These are phyloP conservation scores for Pharnaceum exiguum DNA, from an alignment of 148 eudicot genomes.

Conservation along the genomic window DNA sequence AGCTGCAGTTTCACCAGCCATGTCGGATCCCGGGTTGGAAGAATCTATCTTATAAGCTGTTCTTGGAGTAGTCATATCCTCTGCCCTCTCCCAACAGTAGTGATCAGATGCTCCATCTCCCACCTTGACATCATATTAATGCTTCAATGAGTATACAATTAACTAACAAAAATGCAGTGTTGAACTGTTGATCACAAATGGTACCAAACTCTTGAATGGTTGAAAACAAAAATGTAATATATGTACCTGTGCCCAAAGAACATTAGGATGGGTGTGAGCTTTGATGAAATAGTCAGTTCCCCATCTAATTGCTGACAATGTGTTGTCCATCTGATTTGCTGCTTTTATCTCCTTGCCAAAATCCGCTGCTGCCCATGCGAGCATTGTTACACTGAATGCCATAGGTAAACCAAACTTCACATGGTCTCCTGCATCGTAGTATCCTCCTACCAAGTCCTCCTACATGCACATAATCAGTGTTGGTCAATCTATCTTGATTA, in stretches of 20 bases:
- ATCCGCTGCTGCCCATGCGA: conserved; percentile 66
- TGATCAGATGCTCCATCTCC: conserved; percentile 44
- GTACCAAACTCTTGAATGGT: no score
- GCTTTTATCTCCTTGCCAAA: conserved; percentile 35
- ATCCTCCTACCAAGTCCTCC: conserved; percentile 86
- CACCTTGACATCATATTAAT: conserved; percentile 10
- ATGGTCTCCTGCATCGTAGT: conserved; percentile 78
- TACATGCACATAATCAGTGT: no score
- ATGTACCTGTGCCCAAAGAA: conserved; percentile 73
- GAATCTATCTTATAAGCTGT: conserved; percentile 37
- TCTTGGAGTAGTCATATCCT: conserved; percentile 50
- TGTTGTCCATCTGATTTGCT: conserved; percentile 41
- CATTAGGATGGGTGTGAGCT: conserved; percentile 63
- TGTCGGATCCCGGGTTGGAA: conserved; percentile 42
- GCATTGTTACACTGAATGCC: conserved; percentile 74
- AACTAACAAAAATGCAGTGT: background rate
- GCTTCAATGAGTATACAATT: background rate
- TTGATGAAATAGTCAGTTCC: conserved; percentile 84
- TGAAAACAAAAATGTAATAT: background rate
- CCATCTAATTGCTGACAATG: conserved; percentile 68
- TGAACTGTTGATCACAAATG: background rate
- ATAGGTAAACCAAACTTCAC: conserved; percentile 85
- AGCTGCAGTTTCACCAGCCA: conserved; percentile 50
- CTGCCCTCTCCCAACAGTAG: conserved; percentile 63
- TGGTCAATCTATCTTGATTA: no score